phyloP scores from a whole-genome alignment of 352 stramenopile species.

The Phytophthora cajani region DNA sequence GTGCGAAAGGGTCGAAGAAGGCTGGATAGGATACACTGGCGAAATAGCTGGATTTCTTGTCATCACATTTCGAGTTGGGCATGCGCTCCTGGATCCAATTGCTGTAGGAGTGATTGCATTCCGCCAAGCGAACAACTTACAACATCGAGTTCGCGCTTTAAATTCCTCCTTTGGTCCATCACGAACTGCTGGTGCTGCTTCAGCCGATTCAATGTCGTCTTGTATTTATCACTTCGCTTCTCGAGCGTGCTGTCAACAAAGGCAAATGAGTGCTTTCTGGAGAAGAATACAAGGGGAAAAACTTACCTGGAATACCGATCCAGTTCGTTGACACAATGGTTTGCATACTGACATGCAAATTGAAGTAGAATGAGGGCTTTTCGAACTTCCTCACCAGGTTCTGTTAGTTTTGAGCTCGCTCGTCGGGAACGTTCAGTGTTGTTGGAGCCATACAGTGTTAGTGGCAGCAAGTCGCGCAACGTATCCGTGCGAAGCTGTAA shows the following conservation, averaged over 20 bases:
- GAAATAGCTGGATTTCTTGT: slow-evolving; percentile 14
- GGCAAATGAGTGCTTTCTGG: not conserved
- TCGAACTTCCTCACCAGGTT: slow-evolving; percentile 1
- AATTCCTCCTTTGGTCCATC: slow-evolving; percentile 29
- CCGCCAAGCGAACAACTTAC: slow-evolving; percentile 44
- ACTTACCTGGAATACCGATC: slow-evolving; percentile 44
- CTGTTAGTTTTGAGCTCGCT: not conserved
- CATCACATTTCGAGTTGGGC: slow-evolving; percentile 6
- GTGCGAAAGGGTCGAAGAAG: slow-evolving; percentile 31
- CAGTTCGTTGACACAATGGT: slow-evolving; percentile 46
- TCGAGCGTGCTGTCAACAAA: slow-evolving; percentile 21
- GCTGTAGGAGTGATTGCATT: slow-evolving; percentile 50
- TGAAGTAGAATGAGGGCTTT: slow-evolving; percentile 58
- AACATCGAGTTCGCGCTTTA: slow-evolving; percentile 44
- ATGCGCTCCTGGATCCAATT: slow-evolving; percentile 42
- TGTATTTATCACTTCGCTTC: slow-evolving; percentile 6
- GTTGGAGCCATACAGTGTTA: slow-evolving; percentile 38
- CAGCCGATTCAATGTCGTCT: slow-evolving; percentile 13
- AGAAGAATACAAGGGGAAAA: not conserved
- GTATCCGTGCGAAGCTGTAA: slow-evolving; percentile 39
- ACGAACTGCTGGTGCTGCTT: slow-evolving; percentile 22
- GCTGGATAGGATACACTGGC: slow-evolving; percentile 26
- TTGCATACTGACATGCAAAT: slow-evolving; percentile 71
- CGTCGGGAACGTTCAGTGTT: not conserved
- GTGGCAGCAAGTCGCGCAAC: slow-evolving; percentile 47